Percentiles rank a stretch among this genome's conserved stretches.
These are phyloP conservation scores for Aspergillus versicolor DNA, from an alignment of 2,329 filamentous ascomycete genomes.

Conservation along the genomic window DNA sequence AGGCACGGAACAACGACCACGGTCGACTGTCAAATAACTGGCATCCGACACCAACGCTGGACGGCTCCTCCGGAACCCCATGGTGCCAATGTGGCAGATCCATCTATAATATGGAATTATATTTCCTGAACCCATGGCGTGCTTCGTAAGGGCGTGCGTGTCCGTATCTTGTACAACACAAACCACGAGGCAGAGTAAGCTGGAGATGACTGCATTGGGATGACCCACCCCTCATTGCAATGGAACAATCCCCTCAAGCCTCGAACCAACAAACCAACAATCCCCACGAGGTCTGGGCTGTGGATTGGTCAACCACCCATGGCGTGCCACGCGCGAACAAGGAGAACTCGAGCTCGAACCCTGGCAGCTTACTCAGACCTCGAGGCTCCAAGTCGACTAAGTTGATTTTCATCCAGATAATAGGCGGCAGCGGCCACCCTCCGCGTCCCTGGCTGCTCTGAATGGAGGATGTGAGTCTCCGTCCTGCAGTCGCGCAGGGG, in stretches of 20 bases:
- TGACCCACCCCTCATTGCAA: not conserved
- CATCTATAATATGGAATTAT: not conserved
- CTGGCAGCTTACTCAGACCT: not conserved
- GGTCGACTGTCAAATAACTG: too few relatives aligned
- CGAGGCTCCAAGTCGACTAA: not conserved
- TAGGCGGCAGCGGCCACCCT: not conserved
- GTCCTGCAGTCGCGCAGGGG: too few relatives aligned
- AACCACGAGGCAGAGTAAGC: slow-evolving; percentile 2
- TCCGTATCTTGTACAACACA: slow-evolving; percentile 2
- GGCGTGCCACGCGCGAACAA: not conserved
- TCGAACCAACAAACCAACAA: not conserved
- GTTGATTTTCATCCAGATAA: not conserved
- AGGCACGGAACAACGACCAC: not conserved
- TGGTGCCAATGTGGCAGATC: not conserved
- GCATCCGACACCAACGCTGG: too few relatives aligned
- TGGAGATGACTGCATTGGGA: not conserved
- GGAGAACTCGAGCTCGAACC: not conserved
- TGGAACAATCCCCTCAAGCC: not conserved
- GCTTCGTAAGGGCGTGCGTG: not conserved
- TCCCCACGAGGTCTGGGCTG: not conserved
- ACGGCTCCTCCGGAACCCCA: not conserved
- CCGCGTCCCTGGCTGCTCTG: not conserved
- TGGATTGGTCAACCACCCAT: not conserved
- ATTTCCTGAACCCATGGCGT: not conserved
- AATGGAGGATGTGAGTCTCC: not conserved